These are phyloP conservation scores for Hypoxylon lienhwacheense DNA, from an alignment of 495 filamentous ascomycete genomes.

Conservation along the genomic window DNA sequence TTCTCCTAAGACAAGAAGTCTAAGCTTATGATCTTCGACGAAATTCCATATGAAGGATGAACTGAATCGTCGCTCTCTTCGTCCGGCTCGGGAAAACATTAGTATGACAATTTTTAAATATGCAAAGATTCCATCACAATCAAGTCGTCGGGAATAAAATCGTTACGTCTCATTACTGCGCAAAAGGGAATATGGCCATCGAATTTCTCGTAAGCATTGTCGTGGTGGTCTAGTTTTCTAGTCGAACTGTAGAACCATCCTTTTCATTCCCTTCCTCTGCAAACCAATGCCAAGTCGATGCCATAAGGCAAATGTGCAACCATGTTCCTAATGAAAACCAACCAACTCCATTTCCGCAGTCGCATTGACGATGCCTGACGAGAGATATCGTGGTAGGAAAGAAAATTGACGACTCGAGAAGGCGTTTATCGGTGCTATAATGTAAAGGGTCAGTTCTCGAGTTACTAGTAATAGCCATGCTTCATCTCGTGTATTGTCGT, in stretches of 20 bases:
- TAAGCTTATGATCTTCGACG: too few species aligned
- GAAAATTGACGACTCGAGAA: conserved; percentile 31
- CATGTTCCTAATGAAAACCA: conserved; percentile 34
- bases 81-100: neutral
- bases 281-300: conserved; percentile 28
- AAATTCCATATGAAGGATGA: too few species aligned
- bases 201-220: conserved; percentile 34
- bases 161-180: conserved; percentile 12
- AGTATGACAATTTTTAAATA: neutral
- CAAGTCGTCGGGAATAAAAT: neutral
- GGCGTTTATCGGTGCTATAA: conserved; percentile 61
- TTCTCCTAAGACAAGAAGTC: too few species aligned
- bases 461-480: too few species aligned
- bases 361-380: conserved; percentile 30
- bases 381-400: conserved; percentile 34
- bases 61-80: too few species aligned
- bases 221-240: conserved; percentile 33
- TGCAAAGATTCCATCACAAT: neutral
- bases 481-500: too few species aligned
- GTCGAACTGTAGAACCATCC: conserved; percentile 22
- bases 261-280: conserved; percentile 19
- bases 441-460: conserved; percentile 25
- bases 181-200: conserved; percentile 15
- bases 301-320: conserved; percentile 32
- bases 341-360: conserved; percentile 34